Evolutionary conservation across 805 yeast species (phyloP), one percentile per base, ranked within the genome.

Genomic region (Monosporozyma unispora): DNA sequence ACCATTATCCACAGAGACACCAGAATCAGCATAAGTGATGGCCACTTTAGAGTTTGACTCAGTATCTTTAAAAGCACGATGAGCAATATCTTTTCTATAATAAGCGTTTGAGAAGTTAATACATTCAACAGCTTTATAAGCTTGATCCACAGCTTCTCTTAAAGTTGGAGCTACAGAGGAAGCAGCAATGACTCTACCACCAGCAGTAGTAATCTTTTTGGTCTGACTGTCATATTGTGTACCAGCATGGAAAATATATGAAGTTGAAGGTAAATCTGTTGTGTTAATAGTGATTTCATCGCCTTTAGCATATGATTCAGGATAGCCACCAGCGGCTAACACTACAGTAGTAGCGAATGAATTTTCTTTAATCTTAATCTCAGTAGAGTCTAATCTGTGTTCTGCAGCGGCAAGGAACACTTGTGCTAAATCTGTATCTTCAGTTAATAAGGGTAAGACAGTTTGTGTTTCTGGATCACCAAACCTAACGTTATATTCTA

Each of bases 391-490:
- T 56, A 93, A 78, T 68, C 98, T 78, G 69, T 85, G 95, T 67
- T 91, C 96, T 43, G 93, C 96, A 56, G 95, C 84, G 44, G 98
- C 99, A 48, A 91, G 70, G 78, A 95, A 80, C 44, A 93, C 81
- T 68, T 90, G 88, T 44, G 96, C 93, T 62, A 93, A 76, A 69
- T 93, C 99, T n/a, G 96, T 83, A 48, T 82, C 84, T 40, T 80
- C 79, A 44, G 87, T 72, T 54, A 93, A 72, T 62, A 93, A 75
- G 19, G 97, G 96, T 62, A 93, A 73, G 22, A 93, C 96, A 2
- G 97, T 87, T 73, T 93, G 99, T 33, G 98, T 93, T 72, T 93
- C 99, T 57, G 99, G 99, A 68, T 93, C 99, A 54, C 99, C 99
- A 59, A 93, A 95, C 70, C 99, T 82, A 47, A 95, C 98, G 60